Evolutionary conservation across 2,329 filamentous ascomycete genomes (phyloP).

Genomic region (Huntiella decipiens): DNA sequence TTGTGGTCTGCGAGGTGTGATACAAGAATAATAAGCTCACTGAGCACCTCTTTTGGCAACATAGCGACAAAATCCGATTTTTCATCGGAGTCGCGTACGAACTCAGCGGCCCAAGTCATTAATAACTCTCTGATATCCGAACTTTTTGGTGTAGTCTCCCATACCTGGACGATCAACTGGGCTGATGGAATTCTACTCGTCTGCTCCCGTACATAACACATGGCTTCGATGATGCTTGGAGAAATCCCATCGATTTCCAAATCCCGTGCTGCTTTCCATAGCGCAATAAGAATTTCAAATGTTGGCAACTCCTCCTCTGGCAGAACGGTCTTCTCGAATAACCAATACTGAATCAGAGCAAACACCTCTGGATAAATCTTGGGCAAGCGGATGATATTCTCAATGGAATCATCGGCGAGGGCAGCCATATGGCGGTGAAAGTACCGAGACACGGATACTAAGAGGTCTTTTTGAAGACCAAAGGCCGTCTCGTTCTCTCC

Average conservation of each 20-base stretch:
- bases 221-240: conserved; percentile 34
- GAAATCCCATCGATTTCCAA: conserved; percentile 36
- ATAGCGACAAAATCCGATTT: conserved; percentile 40
- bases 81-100: conserved; percentile 37
- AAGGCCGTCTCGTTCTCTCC: conserved; percentile 34
- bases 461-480: conserved; percentile 38
- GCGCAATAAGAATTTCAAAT: conserved; percentile 34
- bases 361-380: conserved; percentile 31
- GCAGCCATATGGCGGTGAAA: conserved; percentile 28
- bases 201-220: conserved; percentile 34
- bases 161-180: conserved; percentile 39
- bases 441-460: conserved; percentile 31
- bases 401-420: conserved; percentile 22
- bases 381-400: conserved; percentile 31
- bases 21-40: conserved; percentile 43
- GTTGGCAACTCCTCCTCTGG: conserved; percentile 25
- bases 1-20: conserved; percentile 28
- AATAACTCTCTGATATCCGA: conserved; percentile 39
- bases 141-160: conserved; percentile 41
- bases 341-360: conserved; percentile 33
- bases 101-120: conserved; percentile 43
- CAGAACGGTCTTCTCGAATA: conserved; percentile 32
- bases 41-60: conserved; percentile 41
- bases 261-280: conserved; percentile 37
- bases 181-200: conserved; percentile 38